Percentiles rank a stretch among this genome's conserved stretches.
phyloP scores from a whole-genome alignment of 2,329 filamentous ascomycete species.

The Phoma sp. region DNA sequence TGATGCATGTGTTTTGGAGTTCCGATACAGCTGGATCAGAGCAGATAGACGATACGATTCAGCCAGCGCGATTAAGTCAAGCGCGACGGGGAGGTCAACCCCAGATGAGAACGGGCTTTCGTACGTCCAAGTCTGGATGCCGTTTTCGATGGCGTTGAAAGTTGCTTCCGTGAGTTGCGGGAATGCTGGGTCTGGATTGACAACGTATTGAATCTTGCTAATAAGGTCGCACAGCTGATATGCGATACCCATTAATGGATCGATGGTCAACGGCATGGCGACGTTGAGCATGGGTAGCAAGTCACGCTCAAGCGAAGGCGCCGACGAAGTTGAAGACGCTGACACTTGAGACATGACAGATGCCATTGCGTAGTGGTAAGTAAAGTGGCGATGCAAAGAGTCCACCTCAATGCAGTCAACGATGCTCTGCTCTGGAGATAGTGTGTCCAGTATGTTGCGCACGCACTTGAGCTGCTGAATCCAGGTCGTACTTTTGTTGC shows the following conservation, averaged over 20 bases:
- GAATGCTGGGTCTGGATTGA: conserved; percentile 41
- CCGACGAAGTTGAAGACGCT: conserved; percentile 16
- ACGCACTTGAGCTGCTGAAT: conserved; percentile 46
- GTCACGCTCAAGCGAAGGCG: conserved; percentile 27
- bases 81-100: conserved; percentile 41
- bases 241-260: conserved; percentile 47
- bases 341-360: conserved; percentile 45
- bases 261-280: conserved; percentile 37
- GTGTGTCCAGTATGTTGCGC: conserved; percentile 37
- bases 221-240: conserved; percentile 46
- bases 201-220: conserved; percentile 45
- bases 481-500: conserved; percentile 44
- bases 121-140: conserved; percentile 45
- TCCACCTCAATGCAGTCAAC: conserved; percentile 42
- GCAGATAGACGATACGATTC: conserved; percentile 46
- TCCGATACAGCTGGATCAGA: conserved; percentile 46
- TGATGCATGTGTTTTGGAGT: conserved; percentile 31
- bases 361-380: conserved; percentile 47
- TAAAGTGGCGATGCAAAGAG: conserved; percentile 46
- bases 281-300: conserved; percentile 27
- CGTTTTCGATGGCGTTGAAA: conserved; percentile 40
- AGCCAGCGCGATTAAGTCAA: conserved; percentile 46
- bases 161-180: conserved; percentile 43
- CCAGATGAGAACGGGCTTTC: conserved; percentile 40
- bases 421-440: conserved; percentile 34